phyloP scores from a whole-genome alignment of 306 rosid species.

The Benincasa hispida region DNA sequence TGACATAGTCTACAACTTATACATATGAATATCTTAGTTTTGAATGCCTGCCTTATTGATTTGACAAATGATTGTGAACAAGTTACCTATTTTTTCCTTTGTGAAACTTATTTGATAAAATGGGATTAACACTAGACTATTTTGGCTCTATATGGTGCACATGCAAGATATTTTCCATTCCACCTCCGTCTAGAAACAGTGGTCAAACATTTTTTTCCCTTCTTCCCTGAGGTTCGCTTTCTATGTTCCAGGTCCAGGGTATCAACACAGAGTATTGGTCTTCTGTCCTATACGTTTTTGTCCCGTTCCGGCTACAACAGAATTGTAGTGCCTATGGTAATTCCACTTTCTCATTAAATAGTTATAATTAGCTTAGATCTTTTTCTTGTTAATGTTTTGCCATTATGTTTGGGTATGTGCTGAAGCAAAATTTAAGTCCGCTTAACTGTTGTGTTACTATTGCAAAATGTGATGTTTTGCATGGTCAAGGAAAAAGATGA shows the following conservation, averaged over 20 bases:
- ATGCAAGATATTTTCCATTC: no score
- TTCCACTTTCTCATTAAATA: constrained; percentile 13
- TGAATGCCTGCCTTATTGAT: neutral
- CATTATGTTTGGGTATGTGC: neutral
- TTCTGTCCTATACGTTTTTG: constrained; percentile 83
- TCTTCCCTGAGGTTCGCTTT: constrained; percentile 10
- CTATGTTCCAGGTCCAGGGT: constrained; percentile 32
- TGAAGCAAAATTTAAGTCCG: neutral
- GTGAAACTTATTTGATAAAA: neutral
- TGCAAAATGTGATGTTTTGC: neutral
- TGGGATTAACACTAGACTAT: neutral
- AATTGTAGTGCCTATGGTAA: constrained; percentile 93
- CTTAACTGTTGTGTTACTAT: neutral
- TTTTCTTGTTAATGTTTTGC: neutral
- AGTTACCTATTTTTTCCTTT: neutral
- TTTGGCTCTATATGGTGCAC: neutral
- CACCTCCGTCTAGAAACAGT: no score
- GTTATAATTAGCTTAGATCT: neutral
- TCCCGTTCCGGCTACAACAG: constrained; percentile 48
- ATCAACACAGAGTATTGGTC: constrained; percentile 85
- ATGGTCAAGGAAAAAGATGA: neutral
- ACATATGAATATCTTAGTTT: neutral
- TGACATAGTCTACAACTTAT: neutral
- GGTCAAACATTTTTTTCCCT: neutral
- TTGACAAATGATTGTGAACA: neutral